A percentile compares a stretch with the other conserved stretches of the same genome.
phyloP scores from a whole-genome alignment of 2,329 filamentous ascomycete genomes.

The Fusarium sp. region DNA sequence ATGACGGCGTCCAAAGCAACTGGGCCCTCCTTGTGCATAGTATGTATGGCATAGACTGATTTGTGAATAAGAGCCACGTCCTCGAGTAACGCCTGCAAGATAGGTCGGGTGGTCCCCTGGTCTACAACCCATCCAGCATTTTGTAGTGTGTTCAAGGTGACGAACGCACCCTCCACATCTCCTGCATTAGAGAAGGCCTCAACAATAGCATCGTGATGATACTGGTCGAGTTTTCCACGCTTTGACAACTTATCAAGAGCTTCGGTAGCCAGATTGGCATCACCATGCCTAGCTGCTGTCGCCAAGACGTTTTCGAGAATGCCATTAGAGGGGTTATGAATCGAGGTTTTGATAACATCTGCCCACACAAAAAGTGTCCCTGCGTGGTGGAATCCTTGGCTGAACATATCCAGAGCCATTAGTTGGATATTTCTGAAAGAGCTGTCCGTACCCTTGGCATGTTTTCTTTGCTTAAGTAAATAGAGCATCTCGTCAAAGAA shows the following conservation, averaged over 20 bases:
- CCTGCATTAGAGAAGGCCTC: slow-evolving; percentile 73
- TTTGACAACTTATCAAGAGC: slow-evolving; percentile 68
- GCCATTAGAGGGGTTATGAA: slow-evolving; percentile 66
- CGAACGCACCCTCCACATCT: slow-evolving; percentile 76
- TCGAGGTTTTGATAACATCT: slow-evolving; percentile 64
- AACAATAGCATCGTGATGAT: slow-evolving; percentile 85
- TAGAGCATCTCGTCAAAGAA: slow-evolving; percentile 83
- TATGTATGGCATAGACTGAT: slow-evolving; percentile 69
- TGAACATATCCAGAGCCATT: slow-evolving; percentile 81
- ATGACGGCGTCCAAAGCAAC: slow-evolving; percentile 56
- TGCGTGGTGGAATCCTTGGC: slow-evolving; percentile 71
- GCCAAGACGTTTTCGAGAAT: slow-evolving; percentile 77
- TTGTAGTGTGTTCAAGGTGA: slow-evolving; percentile 80
- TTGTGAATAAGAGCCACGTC: slow-evolving; percentile 61
- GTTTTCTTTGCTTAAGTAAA: slow-evolving; percentile 71
- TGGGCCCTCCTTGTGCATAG: slow-evolving; percentile 57
- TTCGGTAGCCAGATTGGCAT: slow-evolving; percentile 76
- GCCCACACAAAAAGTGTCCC: slow-evolving; percentile 80
- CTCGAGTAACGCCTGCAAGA: slow-evolving; percentile 69
- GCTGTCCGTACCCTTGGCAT: slow-evolving; percentile 52
- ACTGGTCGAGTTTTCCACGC: slow-evolving; percentile 65
- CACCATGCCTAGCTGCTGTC: slow-evolving; percentile 76
- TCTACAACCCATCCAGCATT: slow-evolving; percentile 64
- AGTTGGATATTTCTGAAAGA: slow-evolving; percentile 71
- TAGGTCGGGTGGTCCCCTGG: slow-evolving; percentile 71